phyloP scores from a whole-genome alignment of 2,329 filamentous ascomycete species.

The Trichoderma gracile region DNA sequence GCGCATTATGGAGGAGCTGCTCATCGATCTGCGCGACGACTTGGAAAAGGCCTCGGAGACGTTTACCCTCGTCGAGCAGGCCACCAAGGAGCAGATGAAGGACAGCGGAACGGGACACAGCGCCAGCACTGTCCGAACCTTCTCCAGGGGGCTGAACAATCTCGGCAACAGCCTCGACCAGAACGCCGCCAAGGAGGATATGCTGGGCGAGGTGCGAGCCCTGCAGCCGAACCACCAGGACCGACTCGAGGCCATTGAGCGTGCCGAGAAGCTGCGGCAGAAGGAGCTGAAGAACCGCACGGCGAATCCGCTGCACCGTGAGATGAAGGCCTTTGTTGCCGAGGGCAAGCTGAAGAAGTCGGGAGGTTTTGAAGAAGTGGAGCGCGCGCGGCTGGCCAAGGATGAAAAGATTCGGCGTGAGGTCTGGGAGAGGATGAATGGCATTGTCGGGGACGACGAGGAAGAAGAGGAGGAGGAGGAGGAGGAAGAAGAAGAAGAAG shows the following conservation, averaged over 20 bases:
- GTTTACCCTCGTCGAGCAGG: slow-evolving; percentile 92
- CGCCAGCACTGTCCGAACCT: slow-evolving; percentile 54
- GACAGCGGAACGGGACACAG: slow-evolving; percentile 58
- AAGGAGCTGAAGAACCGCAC: slow-evolving; percentile 79
- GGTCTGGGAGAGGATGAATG: slow-evolving; percentile 69
- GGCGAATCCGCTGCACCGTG: slow-evolving; percentile 77
- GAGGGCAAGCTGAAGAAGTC: slow-evolving; percentile 95
- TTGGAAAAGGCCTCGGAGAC: slow-evolving; percentile 92
- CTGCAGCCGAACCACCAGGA: slow-evolving; percentile 93
- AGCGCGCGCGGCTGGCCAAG: slow-evolving; percentile 77
- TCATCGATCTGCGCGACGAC: slow-evolving; percentile 89
- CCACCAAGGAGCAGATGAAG: slow-evolving; percentile 96
- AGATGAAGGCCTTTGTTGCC: slow-evolving; percentile 80
- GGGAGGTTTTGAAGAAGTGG: slow-evolving; percentile 90
- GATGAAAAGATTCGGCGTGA: slow-evolving; percentile 85
- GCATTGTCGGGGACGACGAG: slow-evolving; percentile 49
- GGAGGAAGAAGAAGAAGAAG: slow-evolving; percentile 31
- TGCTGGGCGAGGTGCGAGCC: slow-evolving; percentile 90
- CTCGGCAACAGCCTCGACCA: slow-evolving; percentile 65
- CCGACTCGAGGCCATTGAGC: slow-evolving; percentile 90
- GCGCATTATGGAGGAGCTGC: slow-evolving; percentile 93
- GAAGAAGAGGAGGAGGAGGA: slow-evolving; percentile 43
- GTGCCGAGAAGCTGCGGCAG: slow-evolving; percentile 89
- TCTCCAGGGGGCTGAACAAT: slow-evolving; percentile 56
- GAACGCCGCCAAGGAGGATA: slow-evolving; percentile 80